Percentiles rank a stretch among this genome's conserved stretches.
phyloP scores from a whole-genome alignment of 805 yeast genomes.

The Ogataea ganodermae region DNA sequence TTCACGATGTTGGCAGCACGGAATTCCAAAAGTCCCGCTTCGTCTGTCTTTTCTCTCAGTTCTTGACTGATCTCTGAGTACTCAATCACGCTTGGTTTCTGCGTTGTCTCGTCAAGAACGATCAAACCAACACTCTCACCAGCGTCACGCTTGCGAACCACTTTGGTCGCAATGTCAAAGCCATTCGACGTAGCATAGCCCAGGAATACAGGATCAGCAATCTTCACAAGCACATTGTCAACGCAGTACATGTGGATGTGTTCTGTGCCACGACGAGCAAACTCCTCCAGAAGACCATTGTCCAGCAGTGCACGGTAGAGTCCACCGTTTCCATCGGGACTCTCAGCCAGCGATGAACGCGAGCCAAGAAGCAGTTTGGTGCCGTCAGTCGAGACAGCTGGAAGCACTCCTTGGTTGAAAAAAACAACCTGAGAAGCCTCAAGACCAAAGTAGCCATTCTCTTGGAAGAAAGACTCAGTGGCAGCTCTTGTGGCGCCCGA shows the following conservation, averaged over 20 bases:
- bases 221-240: conserved; percentile 87
- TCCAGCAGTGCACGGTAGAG: conserved; percentile 78
- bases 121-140: conserved; percentile 89
- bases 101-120: conserved; percentile 58
- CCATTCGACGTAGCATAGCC: conserved; percentile 76
- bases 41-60: conserved; percentile 66
- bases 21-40: conserved; percentile 62
- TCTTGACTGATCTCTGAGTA: conserved; percentile 85
- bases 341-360: conserved; percentile 60
- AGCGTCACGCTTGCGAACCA: conserved; percentile 89
- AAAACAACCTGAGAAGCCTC: conserved; percentile 59
- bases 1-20: conserved; percentile 98
- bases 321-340: conserved; percentile 99
- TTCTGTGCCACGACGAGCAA: conserved; percentile 65
- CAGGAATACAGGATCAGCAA: conserved; percentile 88
- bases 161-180: conserved; percentile 86
- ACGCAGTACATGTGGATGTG: conserved; percentile 97
- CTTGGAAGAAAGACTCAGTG: conserved; percentile 70
- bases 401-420: conserved; percentile 94
- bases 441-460: conserved; percentile 73
- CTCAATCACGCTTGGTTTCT: conserved; percentile 87
- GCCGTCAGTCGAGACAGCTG: conserved; percentile 79
- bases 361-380: conserved; percentile 64
- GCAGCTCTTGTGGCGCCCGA: conserved; percentile 78
- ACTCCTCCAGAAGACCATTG: conserved; percentile 67